A percentile compares a stretch with the other conserved stretches of the same genome.
phyloP scores from a whole-genome alignment of 2,329 filamentous ascomycete genomes.

The Alternaria panax region DNA sequence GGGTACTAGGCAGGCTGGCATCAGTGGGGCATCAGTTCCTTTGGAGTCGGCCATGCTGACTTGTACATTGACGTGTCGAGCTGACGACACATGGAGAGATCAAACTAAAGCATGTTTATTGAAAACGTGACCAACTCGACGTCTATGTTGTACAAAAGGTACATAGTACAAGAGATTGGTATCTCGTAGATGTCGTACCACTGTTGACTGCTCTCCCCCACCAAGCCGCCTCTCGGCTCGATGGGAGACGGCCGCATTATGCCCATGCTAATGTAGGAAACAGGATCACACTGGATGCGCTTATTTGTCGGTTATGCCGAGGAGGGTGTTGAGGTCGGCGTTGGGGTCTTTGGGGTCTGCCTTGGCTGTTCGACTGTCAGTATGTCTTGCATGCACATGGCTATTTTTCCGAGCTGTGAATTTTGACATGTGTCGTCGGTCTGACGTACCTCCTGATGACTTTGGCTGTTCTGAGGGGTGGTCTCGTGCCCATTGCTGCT shows the following conservation, averaged over 20 bases:
- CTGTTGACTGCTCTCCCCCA: conserved; percentile 25
- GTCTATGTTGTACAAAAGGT: conserved; percentile 54
- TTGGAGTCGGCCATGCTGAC: neutral
- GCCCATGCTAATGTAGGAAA: conserved; percentile 35
- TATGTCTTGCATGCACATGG: neutral
- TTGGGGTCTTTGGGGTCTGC: conserved; percentile 82
- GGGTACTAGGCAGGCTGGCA: neutral
- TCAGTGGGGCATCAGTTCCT: neutral
- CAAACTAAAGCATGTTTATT: conserved; percentile 42
- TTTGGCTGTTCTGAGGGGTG: conserved; percentile 53
- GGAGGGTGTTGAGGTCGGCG: conserved; percentile 84
- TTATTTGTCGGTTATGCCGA: conserved; percentile 50
- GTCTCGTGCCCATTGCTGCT: conserved; percentile 87
- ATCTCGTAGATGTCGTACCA: conserved; percentile 31
- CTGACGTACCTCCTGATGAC: conserved; percentile 40
- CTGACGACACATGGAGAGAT: neutral
- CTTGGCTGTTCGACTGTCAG: conserved; percentile 49
- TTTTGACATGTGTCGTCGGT: conserved; percentile 1
- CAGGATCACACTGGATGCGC: conserved; percentile 9
- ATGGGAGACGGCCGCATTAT: conserved; percentile 25
- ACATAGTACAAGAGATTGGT: conserved; percentile 49
- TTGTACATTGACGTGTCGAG: neutral
- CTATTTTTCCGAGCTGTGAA: neutral
- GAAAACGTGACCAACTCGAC: conserved; percentile 44
- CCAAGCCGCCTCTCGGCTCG: conserved; percentile 21